phyloP scores from a whole-genome alignment of 164 flowering plant genomes.

The Vitis labrusca region DNA sequence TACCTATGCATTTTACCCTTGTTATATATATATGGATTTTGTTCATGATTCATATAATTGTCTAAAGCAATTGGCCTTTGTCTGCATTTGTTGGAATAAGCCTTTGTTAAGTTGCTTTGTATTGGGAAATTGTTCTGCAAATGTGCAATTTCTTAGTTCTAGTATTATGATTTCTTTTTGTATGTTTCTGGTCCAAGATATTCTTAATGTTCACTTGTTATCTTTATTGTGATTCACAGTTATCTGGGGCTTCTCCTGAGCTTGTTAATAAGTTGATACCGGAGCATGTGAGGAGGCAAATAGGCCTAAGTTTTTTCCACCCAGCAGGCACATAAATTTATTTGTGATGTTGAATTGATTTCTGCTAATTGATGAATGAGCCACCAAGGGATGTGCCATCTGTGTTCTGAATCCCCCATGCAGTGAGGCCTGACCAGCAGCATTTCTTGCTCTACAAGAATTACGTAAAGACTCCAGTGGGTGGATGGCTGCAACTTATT shows the following conservation, averaged over 20 bases:
- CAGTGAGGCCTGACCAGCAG: constrained; percentile 14
- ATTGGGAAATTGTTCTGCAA: no score
- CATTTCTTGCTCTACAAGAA: constrained; percentile 7
- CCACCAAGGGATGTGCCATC: constrained; percentile 3
- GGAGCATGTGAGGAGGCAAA: constrained; percentile 47
- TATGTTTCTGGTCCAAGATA: no score
- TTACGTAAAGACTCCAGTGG: constrained; percentile 6
- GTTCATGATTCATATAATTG: no score
- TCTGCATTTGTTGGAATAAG: no score
- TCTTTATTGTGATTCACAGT: constrained; percentile 19
- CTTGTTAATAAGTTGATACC: constrained; percentile 50
- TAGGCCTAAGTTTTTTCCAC: constrained; percentile 34
- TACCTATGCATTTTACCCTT: no score
- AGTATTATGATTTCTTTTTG: no score
- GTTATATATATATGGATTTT: no score
- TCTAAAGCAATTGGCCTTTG: no score
- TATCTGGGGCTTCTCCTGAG: constrained; percentile 51
- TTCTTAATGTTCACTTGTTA: no score
- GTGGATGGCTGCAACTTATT: constrained; percentile 14
- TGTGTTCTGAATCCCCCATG: constrained; percentile 6
- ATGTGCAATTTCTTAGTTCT: no score
- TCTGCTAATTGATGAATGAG: constrained; percentile 13
- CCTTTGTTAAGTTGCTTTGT: no score
- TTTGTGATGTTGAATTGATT: neutral
- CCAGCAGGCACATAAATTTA: constrained; percentile 32